Evolutionary conservation across 352 stramenopile genomes (phyloP).

Genomic region (Globisporangium lucens): DNA sequence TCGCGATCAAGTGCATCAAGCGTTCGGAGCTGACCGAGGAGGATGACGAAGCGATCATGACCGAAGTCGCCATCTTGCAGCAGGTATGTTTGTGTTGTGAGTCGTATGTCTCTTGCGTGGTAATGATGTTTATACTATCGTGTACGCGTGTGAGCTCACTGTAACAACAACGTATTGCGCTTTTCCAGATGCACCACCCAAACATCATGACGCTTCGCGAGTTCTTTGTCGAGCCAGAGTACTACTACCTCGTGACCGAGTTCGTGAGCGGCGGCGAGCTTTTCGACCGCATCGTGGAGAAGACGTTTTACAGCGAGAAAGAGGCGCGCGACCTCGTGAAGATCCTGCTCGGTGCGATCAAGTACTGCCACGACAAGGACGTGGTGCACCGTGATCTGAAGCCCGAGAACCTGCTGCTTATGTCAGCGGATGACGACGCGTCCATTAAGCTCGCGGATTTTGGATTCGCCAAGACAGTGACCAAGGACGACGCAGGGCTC

Average conservation of each 20-base stretch:
- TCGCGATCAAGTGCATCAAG: constrained; percentile 92
- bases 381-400: constrained; percentile 84
- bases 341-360: constrained; percentile 73
- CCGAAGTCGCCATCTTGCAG: constrained; percentile 81
- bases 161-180: background rate
- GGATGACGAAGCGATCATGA: constrained; percentile 76
- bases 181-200: constrained; percentile 68
- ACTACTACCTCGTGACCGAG: constrained; percentile 89
- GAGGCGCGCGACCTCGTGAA: constrained; percentile 83
- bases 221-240: constrained; percentile 87
- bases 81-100: constrained; percentile 20
- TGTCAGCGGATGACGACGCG: constrained; percentile 80
- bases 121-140: background rate
- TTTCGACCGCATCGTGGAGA: constrained; percentile 89
- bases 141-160: background rate
- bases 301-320: constrained; percentile 85
- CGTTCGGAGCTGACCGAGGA: constrained; percentile 67
- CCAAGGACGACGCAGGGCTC: constrained; percentile 52
- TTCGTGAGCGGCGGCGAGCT: constrained; percentile 85
- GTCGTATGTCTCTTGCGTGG: too few relatives aligned
- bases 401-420: constrained; percentile 87
- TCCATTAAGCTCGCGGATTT: constrained; percentile 93
- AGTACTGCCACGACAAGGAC: constrained; percentile 87
- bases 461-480: constrained; percentile 89
- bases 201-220: constrained; percentile 91